phyloP scores from a whole-genome alignment of 2,329 filamentous ascomycete species.

The Aspergillus melleus region DNA sequence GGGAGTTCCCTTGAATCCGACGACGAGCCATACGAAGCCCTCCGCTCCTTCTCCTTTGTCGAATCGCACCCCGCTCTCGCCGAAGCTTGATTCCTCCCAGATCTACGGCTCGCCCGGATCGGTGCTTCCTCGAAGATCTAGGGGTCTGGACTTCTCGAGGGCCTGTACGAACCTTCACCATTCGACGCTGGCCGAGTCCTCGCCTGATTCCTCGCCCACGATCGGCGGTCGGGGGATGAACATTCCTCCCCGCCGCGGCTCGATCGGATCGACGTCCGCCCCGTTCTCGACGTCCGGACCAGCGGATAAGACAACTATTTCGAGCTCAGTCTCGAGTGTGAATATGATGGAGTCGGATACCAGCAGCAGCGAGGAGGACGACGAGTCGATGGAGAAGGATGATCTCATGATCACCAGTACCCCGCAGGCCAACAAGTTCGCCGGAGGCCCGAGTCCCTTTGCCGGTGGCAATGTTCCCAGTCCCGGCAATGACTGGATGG shows the following conservation, averaged over 20 bases:
- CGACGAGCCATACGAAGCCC: slow-evolving; percentile 34
- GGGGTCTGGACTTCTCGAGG: slow-evolving; percentile 88
- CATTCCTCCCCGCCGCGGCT: slow-evolving; percentile 59
- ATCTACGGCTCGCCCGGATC: slow-evolving; percentile 86
- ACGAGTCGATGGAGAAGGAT: slow-evolving; percentile 64
- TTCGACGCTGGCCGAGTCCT: slow-evolving; percentile 87
- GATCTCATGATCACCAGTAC: slow-evolving; percentile 77
- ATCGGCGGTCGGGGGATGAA: slow-evolving; percentile 68
- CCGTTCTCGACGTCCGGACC: slow-evolving; percentile 71
- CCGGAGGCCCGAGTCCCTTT: slow-evolving; percentile 47
- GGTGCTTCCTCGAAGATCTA: slow-evolving; percentile 81
- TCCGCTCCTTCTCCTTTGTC: slow-evolving; percentile 50
- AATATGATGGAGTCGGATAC: slow-evolving; percentile 79
- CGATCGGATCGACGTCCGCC: slow-evolving; percentile 58
- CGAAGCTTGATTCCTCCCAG: slow-evolving; percentile 80
- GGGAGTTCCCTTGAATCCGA: slow-evolving; percentile 71
- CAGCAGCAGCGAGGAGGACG: slow-evolving; percentile 67
- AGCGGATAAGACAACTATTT: slow-evolving; percentile 69
- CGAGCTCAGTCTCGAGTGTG: slow-evolving; percentile 78
- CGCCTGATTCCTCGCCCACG: slow-evolving; percentile 86
- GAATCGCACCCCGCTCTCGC: slow-evolving; percentile 71
- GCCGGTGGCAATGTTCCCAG: slow-evolving; percentile 51
- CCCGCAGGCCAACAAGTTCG: slow-evolving; percentile 69
- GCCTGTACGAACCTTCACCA: slow-evolving; percentile 94
- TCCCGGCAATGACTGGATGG: slow-evolving; percentile 63